Evolutionary conservation across 495 filamentous ascomycete genomes (phyloP).

Genomic region (Penicillium cinerascens): DNA sequence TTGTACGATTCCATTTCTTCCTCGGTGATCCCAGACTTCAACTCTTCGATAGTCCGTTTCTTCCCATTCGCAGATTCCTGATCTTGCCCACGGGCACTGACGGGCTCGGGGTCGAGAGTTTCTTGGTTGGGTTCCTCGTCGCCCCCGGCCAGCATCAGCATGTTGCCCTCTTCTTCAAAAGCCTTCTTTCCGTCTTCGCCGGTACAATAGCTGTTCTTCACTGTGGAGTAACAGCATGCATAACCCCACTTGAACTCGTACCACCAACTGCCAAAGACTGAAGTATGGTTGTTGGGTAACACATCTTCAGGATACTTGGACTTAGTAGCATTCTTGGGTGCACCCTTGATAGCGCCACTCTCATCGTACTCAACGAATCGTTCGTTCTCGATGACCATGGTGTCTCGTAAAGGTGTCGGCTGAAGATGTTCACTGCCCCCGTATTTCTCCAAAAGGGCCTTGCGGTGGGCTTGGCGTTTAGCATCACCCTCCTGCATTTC

Average conservation of each 20-base stretch:
- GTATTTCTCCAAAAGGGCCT: conserved; percentile 78
- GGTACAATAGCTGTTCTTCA: conserved; percentile 97
- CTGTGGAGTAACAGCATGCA: conserved; percentile 85
- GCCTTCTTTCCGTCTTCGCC: conserved; percentile 78
- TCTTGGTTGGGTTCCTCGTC: conserved; percentile 28
- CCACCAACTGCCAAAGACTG: conserved; percentile 99
- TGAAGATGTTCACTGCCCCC: conserved; percentile 67
- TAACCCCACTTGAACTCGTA: conserved; percentile 95
- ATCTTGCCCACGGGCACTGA: conserved; percentile 23
- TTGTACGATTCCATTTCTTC: conserved; percentile 82
- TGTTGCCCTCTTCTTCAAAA: conserved; percentile 62
- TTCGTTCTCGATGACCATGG: conserved; percentile 74
- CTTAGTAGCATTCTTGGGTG: conserved; percentile 67
- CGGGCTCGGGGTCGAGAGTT: conserved; percentile 24
- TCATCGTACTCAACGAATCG: conserved; percentile 95
- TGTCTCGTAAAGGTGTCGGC: conserved; percentile 57
- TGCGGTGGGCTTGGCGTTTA: conserved; percentile 64
- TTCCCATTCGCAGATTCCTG: conserved; percentile 39
- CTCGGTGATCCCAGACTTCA: conserved; percentile 68
- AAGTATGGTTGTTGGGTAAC: conserved; percentile 82
- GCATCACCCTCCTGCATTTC: conserved; percentile 65
- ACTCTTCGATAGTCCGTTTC: conserved; percentile 71
- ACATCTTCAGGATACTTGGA: conserved; percentile 92
- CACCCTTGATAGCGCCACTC: conserved; percentile 81
- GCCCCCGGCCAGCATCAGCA: conserved; percentile 41